Conservation (phyloP, 495 filamentous ascomycete genomes). For the Penicillium atrosanguineum region DNA sequence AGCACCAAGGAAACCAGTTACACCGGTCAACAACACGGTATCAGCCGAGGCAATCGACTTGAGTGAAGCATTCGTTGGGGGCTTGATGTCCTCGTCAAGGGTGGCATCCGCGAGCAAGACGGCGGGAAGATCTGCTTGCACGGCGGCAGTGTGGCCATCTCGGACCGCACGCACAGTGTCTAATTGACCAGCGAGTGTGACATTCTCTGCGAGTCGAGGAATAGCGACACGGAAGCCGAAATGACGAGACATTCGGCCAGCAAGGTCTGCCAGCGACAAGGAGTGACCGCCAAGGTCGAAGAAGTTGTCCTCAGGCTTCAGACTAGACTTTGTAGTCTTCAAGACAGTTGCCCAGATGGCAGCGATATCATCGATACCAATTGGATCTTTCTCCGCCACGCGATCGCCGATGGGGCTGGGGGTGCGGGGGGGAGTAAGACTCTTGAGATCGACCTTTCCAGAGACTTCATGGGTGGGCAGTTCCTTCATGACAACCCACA, state of each 20-base stretch:
- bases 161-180: conserved; percentile 55
- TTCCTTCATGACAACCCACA: conserved; percentile 61
- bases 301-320: conserved; percentile 63
- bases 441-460: conserved; percentile 64
- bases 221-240: conserved; percentile 64
- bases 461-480: conserved; percentile 65
- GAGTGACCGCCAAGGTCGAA: conserved; percentile 72
- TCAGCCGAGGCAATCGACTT: conserved; percentile 53
- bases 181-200: conserved; percentile 60
- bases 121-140: conserved; percentile 63
- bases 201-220: conserved; percentile 58
- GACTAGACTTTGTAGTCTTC: conserved; percentile 47
- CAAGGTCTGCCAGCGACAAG: conserved; percentile 62
- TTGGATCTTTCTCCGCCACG: conserved; percentile 46
- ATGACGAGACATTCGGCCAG: conserved; percentile 52
- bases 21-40: conserved; percentile 60
- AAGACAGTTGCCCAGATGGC: conserved; percentile 60
- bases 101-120: conserved; percentile 57
- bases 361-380: conserved; percentile 53
- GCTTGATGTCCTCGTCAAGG: conserved; percentile 57
- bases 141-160: conserved; percentile 63
- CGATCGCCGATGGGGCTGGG: conserved; percentile 34
- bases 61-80: conserved; percentile 40
- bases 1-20: conserved; percentile 57
- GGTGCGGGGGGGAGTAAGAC: conserved; percentile 52